Evolutionary conservation across 306 rosid species (phyloP).

Genomic region (Fragaria nilgerrensis): DNA sequence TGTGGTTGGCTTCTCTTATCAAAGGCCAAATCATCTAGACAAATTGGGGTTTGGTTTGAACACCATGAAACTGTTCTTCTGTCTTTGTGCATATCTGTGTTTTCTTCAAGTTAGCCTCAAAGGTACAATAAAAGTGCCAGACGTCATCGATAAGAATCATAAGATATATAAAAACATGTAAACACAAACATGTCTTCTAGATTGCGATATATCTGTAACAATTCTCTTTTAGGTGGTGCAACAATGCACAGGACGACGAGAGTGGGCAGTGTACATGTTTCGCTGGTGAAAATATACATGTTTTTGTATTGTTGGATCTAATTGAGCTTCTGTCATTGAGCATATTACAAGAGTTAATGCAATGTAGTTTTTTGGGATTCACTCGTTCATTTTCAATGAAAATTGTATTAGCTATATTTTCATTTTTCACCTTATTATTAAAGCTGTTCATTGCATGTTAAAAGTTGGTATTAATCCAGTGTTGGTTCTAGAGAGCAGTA

Average conservation of each 20-base stretch:
- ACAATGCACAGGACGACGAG: neutral
- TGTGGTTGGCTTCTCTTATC: conserved; percentile 82
- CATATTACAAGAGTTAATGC: neutral
- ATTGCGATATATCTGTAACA: neutral
- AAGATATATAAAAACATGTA: neutral
- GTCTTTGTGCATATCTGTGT: conserved; percentile 31
- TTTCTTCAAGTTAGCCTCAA: conserved; percentile 34
- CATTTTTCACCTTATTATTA: neutral
- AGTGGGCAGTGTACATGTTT: neutral
- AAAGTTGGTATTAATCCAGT: neutral
- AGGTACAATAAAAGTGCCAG: conserved; percentile 4
- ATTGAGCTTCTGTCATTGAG: neutral
- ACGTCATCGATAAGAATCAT: no score
- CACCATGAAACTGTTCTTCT: conserved; percentile 33
- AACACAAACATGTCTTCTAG: neutral
- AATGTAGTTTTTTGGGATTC: neutral
- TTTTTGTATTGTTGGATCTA: neutral
- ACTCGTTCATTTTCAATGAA: neutral
- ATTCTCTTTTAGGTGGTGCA: neutral
- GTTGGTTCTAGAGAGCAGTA: conserved; percentile 2
- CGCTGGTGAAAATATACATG: neutral
- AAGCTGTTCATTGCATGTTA: neutral
- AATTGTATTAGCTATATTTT: neutral
- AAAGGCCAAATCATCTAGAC: conserved; percentile 57
- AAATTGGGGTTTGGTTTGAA: conserved; percentile 41